Percentiles rank a stretch among this genome's conserved stretches.
Evolutionary conservation across 345 rosid genomes (phyloP).

Genomic region (Lenwebbia sp.): DNA sequence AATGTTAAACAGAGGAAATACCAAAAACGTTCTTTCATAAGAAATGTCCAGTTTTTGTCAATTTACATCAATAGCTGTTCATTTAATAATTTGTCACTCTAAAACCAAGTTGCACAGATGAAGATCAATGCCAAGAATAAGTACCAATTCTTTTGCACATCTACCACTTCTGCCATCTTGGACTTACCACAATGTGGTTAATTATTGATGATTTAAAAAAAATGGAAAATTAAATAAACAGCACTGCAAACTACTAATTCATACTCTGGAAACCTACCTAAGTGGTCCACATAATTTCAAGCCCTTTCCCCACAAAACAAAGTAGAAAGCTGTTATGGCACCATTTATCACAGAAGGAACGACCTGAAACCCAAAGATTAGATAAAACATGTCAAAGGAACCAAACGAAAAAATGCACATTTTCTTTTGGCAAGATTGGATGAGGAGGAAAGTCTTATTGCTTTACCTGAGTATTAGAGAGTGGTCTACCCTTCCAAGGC

Average conservation of each 20-base stretch:
- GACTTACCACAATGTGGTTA: not conserved
- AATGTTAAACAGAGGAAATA: not conserved
- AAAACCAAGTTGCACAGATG: not conserved
- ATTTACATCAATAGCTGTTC: not conserved
- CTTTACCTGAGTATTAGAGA: constrained; percentile 77
- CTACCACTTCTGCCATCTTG: not conserved
- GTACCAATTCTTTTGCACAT: not conserved
- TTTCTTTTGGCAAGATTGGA: not conserved
- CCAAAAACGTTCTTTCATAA: not conserved
- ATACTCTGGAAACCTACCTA: constrained; percentile 37
- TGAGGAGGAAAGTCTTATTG: not conserved
- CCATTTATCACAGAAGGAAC: constrained; percentile 93
- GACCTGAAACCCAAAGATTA: constrained; percentile 38
- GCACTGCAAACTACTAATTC: not conserved
- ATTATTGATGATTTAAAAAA: not conserved
- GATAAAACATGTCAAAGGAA: not conserved
- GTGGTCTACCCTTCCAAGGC: constrained; percentile 97
- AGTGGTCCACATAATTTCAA: constrained; percentile 87
- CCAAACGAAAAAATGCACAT: not conserved
- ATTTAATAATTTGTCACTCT: not conserved
- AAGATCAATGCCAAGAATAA: not conserved
- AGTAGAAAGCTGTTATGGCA: constrained; percentile 82
- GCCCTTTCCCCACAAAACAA: constrained; percentile 93
- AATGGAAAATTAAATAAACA: not conserved
- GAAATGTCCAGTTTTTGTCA: not conserved